Conservation (phyloP, 139 green algal genomes). For the Auxenochlorella protothecoides region DNA sequence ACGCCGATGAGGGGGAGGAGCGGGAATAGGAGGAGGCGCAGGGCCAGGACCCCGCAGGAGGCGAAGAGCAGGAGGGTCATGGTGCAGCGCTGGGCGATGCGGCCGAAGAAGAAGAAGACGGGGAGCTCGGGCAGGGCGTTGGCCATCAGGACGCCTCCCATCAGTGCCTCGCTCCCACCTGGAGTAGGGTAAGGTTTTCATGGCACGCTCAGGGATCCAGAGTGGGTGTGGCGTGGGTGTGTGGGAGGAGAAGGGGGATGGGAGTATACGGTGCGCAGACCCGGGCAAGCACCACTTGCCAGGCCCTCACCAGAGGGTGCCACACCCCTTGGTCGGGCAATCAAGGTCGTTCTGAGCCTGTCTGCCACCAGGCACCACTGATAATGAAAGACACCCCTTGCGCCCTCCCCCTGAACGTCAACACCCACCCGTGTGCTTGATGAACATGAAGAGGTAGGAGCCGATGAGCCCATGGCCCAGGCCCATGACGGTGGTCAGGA, state of each 20-base stretch:
- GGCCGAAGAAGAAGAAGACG: slow-evolving; percentile 18
- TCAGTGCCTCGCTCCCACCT: slow-evolving; percentile 14
- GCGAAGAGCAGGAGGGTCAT: slow-evolving; percentile 16
- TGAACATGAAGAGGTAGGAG: slow-evolving; percentile 15
- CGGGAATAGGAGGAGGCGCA: slow-evolving; percentile 10
- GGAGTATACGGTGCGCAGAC: not conserved
- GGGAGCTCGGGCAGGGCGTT: slow-evolving; percentile 7
- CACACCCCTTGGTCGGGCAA: too few species aligned
- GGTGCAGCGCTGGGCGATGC: slow-evolving; percentile 5
- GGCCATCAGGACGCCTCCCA: slow-evolving; percentile 15
- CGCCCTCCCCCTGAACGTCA: not conserved
- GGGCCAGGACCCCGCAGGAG: not conserved
- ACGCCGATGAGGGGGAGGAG: slow-evolving; percentile 5
- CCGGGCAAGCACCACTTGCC: not conserved
- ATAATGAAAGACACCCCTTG: too few species aligned
- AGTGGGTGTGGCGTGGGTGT: not conserved
- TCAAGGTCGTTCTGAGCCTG: too few species aligned
- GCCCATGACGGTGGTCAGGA: slow-evolving; percentile 7
- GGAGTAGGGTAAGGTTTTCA: too few species aligned
- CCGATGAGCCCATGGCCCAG: slow-evolving; percentile 19
- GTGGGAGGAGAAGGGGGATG: too few species aligned
- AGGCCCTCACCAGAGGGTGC: too few species aligned
- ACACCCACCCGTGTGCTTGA: slow-evolving; percentile 6
- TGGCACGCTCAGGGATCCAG: too few species aligned
- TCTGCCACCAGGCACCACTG: too few species aligned